Evolutionary conservation across 805 yeast species (phyloP), one percentile per base, ranked within the genome.

Genomic region (Cyberlindnera euphorbiae): DNA sequence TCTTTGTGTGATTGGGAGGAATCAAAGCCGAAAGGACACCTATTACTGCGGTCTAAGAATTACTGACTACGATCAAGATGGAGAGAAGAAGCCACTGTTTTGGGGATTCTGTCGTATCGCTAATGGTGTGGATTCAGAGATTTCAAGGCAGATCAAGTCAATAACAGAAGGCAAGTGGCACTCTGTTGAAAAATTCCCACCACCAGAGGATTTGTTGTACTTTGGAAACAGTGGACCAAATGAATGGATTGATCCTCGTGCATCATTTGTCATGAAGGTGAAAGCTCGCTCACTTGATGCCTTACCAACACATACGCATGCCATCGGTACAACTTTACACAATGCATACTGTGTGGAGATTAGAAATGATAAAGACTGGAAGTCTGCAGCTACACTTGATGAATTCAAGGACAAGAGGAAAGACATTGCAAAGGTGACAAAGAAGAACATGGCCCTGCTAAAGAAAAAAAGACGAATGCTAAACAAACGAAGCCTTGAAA

Each of bases 221-320:
- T 82, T 82, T 61, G 89, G 87, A 1, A 62, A 69, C 5, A 66
- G 71, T 33, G 56, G 62, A 11, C 95, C 96, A 0, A 75, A 69
- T 22, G 71, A 69, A 40, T 89, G 96, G 94, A 82, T 90, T 18
- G 64, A 77, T 39, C 97, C 97, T 0, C 62, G 67, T 26, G 75
- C 83, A 19, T 82, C 95, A 1, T 52, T 89, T 3, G 90, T 90
- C 0, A 50, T 90, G 7, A 95, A 88, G 53, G 76, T 89, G 13
- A 87, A 83, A 52, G 94, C 95, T 0, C 65, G 95, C 29, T 77
- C 88, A 3, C 66, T 87, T 6, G 79, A 77, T 41, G 56, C 64
- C 10, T 64, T 73, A 2, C 64, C 62, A 10, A 58, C 71, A 0
- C 57, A 52, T 10, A 65, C 67, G 3, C 88, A 76, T 47, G 78